Evolutionary conservation across 2,329 filamentous ascomycete species (phyloP), one percentile per base, ranked within the genome.

Genomic region (Seiridium unicorne): DNA sequence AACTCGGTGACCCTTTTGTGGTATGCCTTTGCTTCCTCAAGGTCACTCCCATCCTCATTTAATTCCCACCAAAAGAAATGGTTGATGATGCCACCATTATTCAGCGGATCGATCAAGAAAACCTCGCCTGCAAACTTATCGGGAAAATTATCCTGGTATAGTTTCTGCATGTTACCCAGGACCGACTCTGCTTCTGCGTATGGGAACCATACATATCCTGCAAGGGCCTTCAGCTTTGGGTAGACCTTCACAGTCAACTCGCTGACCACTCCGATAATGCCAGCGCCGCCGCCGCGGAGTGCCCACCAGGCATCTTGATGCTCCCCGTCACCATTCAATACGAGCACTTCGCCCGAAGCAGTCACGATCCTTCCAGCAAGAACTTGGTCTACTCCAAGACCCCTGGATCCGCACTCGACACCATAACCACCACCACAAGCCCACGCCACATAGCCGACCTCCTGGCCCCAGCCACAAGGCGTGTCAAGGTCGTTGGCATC

Each of bases 391-490:
- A 46, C 55, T 5, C 60, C 60, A 4, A 59, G 31, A 26, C 60
- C 60, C 11, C 49, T 34, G 11, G 48, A 13, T 6, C 54, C 55
- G 26, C 36, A 55, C 53, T 58, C 48, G 31, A 61, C 32, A 1
- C 60, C 60, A 51, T 61, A 61, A 9, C 60, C 60, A 26, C 60
- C 60, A n/a, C 56, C 60, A 36, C 49, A 58, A 32, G 60, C 60
- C 60, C 60, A 61, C 6, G 49, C 55, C 3, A 51, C 56, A 44
- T 61, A 61, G 1, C 60, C 60, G 13, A 61, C 44, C 11, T 51
- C 38, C 26, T 55, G 13, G 11, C 60, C 56, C 60, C 56, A 61
- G 11, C 60, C 60, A n/a, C 40, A 44, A 11, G 60, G 60, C 18
- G 56, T 58, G n/a, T 56, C 51, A 5, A 61, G 60, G 3, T 11